phyloP scores from a whole-genome alignment of 2,329 filamentous ascomycete genomes.

The Venturia carpophila region DNA sequence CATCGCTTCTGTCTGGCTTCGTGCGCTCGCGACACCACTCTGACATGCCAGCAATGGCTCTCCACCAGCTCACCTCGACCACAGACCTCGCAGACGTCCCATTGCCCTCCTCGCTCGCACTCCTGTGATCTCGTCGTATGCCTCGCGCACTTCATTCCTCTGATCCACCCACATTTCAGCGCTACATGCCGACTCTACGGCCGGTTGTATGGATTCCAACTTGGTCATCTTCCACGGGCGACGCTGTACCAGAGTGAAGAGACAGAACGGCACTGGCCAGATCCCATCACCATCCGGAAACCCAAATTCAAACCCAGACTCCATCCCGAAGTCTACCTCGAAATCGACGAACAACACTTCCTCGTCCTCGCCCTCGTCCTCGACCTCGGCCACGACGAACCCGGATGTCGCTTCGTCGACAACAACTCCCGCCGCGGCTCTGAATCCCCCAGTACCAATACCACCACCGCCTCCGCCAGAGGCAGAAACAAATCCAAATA shows the following conservation, averaged over 20 bases:
- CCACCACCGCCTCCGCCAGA: constrained; percentile 14
- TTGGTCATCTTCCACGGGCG: constrained; percentile 14
- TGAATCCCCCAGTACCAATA: constrained; percentile 3
- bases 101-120: not conserved
- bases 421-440: not conserved
- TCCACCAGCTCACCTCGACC: not conserved
- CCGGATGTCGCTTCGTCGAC: constrained; percentile 3
- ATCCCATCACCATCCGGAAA: not conserved
- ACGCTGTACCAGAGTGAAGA: constrained; percentile 16
- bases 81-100: not conserved
- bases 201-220: constrained; percentile 17
- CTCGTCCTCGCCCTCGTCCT: not conserved
- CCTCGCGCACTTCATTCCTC: not conserved
- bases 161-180: not conserved
- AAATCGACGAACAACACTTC: not conserved
- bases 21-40: constrained; percentile 11
- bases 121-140: not conserved
- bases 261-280: constrained; percentile 2
- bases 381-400: not conserved
- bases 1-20: not conserved
- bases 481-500: not conserved
- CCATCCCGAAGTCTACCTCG: not conserved
- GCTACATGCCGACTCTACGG: constrained; percentile 11
- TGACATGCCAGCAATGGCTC: constrained; percentile 3
- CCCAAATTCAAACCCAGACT: not conserved